phyloP scores from a whole-genome alignment of 1,284 basidiomycete species.

The Cutaneotrichosporon sp. region DNA sequence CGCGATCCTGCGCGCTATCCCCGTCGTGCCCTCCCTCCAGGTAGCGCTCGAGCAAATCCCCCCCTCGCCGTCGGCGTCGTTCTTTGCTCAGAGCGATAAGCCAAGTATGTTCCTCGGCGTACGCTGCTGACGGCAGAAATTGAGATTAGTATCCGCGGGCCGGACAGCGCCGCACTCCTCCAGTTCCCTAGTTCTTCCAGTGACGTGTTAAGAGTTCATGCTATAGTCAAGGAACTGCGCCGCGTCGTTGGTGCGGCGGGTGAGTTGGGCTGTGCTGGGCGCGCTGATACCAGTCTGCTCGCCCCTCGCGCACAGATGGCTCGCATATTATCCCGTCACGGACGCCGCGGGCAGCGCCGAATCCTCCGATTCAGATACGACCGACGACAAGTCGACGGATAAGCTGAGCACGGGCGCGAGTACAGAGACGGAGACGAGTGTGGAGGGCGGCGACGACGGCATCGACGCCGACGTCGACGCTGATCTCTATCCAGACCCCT shows the following conservation, averaged over 20 bases:
- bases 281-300: constrained; percentile 11
- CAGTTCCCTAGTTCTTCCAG: constrained; percentile 56
- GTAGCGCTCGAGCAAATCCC: constrained; percentile 35
- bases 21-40: constrained; percentile 25
- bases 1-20: constrained; percentile 26
- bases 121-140: constrained; percentile 11
- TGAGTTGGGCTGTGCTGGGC: neutral
- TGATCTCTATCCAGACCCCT: constrained; percentile 31
- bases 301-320: constrained; percentile 26
- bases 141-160: constrained; percentile 52
- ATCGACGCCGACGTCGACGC: neutral
- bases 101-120: constrained; percentile 27
- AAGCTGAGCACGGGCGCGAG: no score
- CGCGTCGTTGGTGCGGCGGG: constrained; percentile 7
- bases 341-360: neutral
- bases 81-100: constrained; percentile 41
- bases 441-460: neutral
- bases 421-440: neutral
- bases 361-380: neutral
- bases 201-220: constrained; percentile 27
- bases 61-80: constrained; percentile 39
- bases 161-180: constrained; percentile 54
- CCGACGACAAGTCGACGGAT: constrained; percentile 4
- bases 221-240: constrained; percentile 27
- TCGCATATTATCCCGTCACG: constrained; percentile 27